Base-by-base conservation (phyloP, 768 basidiomycete genomes). In the Panus rudis region DNA sequence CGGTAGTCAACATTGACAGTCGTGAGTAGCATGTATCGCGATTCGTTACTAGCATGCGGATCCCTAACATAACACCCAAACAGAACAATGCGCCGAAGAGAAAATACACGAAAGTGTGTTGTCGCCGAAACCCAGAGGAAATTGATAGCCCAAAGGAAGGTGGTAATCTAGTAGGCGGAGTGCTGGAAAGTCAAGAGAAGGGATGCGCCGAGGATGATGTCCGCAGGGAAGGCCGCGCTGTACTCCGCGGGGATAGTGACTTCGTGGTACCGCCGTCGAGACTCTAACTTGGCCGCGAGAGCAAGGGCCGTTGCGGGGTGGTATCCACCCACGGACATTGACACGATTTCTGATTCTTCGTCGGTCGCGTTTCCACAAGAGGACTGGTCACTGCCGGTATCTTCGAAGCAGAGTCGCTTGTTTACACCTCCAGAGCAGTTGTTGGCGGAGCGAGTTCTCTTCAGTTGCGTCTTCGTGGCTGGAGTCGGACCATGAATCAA, bases 141-240 rank as follows among this genome's bases (percentile, higher is more conserved):
- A n/a, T n/a, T n/a, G n/a, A 38, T 8, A 24, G n/a, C 14, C 24
- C 20, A 23, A 38, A 25, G 23, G 12, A 10, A 10, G 31, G 19
- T 10, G 34, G 4, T 44, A 44, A 24, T 21, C 31, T 17, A 22
- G 33, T 17, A 21, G 8, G 32, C 21, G 17, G 52, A 57, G 37
- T 59, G 35, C 44, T 59, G 54, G 52, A 61, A 50, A 7, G 46
- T 45, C 38, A 64, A 52, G 19, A 64, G 49, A 17, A 64, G 50
- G 8, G 57, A 52, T 5, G 61, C 61, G 6, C 61, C 63, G 11
- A 51, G 45, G 16, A 63, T 42, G 21, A 64, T 37, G 44, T 64
- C 63, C 16, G 53, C 50, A 17, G 56, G 42, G 41, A 60, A 57
- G 13, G 45, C 34, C 16, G 42, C 26, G 16, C 50, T 42, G 47